phyloP scores from a whole-genome alignment of 1,284 basidiomycete genomes.

The Tilletia setariae region DNA sequence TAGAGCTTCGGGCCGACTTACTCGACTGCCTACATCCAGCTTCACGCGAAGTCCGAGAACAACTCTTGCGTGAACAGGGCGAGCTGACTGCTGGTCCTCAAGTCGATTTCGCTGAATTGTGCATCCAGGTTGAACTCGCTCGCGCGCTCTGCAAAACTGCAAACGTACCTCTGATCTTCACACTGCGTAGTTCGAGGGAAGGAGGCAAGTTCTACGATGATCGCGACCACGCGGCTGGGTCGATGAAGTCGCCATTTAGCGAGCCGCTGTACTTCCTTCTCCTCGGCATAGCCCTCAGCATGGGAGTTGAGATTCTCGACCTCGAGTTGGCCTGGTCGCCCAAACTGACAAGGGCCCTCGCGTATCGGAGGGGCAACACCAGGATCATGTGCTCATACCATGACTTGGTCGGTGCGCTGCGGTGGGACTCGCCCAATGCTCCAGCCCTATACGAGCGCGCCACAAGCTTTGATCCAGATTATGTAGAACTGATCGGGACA shows the following conservation, averaged over 20 bases:
- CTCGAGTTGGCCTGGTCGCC: constrained; percentile 23
- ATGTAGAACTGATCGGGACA: constrained; percentile 22
- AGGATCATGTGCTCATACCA: constrained; percentile 22
- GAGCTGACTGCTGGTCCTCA: not conserved
- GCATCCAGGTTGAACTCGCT: constrained; percentile 19
- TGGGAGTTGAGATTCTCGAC: constrained; percentile 23
- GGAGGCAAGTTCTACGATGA: constrained; percentile 25
- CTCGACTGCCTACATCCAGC: constrained; percentile 18
- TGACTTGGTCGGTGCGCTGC: constrained; percentile 20
- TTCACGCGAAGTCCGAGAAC: not conserved
- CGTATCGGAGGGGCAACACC: constrained; percentile 15
- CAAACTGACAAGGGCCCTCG: not conserved
- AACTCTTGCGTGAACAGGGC: not conserved
- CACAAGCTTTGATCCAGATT: constrained; percentile 18
- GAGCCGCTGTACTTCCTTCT: constrained; percentile 23
- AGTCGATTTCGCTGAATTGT: constrained; percentile 21
- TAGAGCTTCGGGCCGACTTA: constrained; percentile 27
- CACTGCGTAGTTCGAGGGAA: constrained; percentile 21
- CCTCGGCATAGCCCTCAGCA: constrained; percentile 16
- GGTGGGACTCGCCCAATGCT: constrained; percentile 20
- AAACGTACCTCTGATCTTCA: constrained; percentile 22
- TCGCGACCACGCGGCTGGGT: constrained; percentile 15
- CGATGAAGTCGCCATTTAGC: constrained; percentile 18
- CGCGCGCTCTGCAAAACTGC: constrained; percentile 12
- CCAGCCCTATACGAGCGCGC: constrained; percentile 23